These are phyloP conservation scores for Coemansia sp. DNA, from an alignment of 371 early-diverging fungal genomes.

Conservation along the genomic window DNA sequence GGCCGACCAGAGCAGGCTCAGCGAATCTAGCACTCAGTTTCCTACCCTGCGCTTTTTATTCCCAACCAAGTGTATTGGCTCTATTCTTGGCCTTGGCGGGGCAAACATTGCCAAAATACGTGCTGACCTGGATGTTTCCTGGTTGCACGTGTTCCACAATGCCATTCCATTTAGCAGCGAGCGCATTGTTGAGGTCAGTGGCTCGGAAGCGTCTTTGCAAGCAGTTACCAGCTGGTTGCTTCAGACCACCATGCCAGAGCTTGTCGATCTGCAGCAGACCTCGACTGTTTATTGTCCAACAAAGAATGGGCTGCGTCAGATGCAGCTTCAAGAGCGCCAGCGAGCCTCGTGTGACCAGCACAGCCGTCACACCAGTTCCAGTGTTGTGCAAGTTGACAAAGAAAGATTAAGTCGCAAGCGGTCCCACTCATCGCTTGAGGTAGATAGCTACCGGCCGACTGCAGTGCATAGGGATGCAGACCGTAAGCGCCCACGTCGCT, in stretches of 20 bases:
- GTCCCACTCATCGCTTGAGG: constrained; percentile 5
- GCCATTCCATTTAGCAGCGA: constrained; percentile 38
- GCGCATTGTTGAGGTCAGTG: constrained; percentile 37
- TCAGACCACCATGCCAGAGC: constrained; percentile 10
- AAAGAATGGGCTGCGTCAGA: constrained; percentile 23
- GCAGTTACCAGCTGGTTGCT: constrained; percentile 13
- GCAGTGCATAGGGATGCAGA: neutral
- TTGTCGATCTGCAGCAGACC: constrained; percentile 11
- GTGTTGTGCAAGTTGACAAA: neutral
- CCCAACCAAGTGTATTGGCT: constrained; percentile 28
- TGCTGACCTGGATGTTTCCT: constrained; percentile 11
- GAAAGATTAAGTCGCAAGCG: neutral
- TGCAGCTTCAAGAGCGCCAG: constrained; percentile 21
- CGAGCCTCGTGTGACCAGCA: neutral
- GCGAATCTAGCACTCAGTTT: neutral
- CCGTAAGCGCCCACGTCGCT: neutral
- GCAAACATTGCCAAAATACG: constrained; percentile 16
- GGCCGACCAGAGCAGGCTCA: neutral
- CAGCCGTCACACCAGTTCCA: neutral
- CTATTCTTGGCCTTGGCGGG: constrained; percentile 31
- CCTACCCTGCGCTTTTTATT: constrained; percentile 32
- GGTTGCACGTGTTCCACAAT: constrained; percentile 24
- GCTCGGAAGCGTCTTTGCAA: constrained; percentile 14
- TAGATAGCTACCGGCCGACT: constrained; percentile 1
- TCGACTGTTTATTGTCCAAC: constrained; percentile 32